A percentile compares a stretch with the other conserved stretches of the same genome.
These are phyloP conservation scores for Triticum monococcum DNA, from an alignment of 176 grass and related monocot genomes.

Conservation along the genomic window DNA sequence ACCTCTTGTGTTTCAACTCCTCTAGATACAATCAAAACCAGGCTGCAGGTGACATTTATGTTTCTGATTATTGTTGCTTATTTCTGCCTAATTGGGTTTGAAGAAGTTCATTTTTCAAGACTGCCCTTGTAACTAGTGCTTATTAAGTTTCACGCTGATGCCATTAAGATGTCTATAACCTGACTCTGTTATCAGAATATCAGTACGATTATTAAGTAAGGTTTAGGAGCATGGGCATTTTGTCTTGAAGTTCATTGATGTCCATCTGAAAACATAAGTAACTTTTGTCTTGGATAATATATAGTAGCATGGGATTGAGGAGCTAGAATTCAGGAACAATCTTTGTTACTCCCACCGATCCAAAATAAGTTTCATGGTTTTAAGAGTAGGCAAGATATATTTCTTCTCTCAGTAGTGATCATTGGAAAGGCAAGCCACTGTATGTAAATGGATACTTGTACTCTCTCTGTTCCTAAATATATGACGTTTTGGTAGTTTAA, in stretches of 20 bases:
- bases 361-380: no score
- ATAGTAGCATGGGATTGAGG: background rate
- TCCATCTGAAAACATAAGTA: background rate
- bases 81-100: constrained; percentile 14
- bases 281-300: constrained; percentile 8
- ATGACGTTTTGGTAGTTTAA: no score
- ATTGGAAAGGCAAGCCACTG: constrained; percentile 15
- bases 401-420: constrained; percentile 4
- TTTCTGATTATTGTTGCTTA: constrained; percentile 26
- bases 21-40: constrained; percentile 96
- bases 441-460: background rate
- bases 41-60: constrained; percentile 61
- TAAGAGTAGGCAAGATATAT: background rate
- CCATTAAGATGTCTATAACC: background rate
- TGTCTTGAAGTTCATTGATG: constrained; percentile 10
- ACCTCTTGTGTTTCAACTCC: constrained; percentile 95
- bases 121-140: constrained; percentile 9
- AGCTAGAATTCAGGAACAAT: constrained; percentile 12
- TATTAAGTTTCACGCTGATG: background rate
- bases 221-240: background rate
- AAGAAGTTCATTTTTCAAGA: background rate
- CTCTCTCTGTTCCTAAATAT: no score
- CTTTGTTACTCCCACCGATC: background rate
- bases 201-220: background rate
- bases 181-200: constrained; percentile 14